phyloP scores from a whole-genome alignment of 2,329 filamentous ascomycete genomes.

The Byssothecium circinans region DNA sequence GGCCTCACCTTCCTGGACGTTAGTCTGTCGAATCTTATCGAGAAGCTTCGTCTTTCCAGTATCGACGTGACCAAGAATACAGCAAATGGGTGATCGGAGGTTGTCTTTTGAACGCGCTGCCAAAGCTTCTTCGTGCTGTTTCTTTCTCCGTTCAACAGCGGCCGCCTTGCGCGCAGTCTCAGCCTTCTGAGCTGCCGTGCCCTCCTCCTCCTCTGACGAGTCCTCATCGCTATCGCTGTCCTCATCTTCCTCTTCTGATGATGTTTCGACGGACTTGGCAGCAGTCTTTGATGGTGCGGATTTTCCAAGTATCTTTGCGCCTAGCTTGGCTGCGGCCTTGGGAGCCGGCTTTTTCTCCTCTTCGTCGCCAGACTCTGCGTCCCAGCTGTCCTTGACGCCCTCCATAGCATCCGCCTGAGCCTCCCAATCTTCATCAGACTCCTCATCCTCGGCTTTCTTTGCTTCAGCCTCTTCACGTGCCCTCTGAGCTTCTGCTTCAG shows the following conservation, averaged over 20 bases:
- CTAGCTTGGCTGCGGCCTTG: constrained; percentile 32
- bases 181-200: constrained; percentile 71
- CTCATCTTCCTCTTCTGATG: constrained; percentile 42
- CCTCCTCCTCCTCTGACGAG: constrained; percentile 70
- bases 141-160: constrained; percentile 83
- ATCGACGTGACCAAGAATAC: constrained; percentile 99
- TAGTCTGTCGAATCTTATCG: constrained; percentile 97
- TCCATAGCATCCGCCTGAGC: constrained; percentile 72
- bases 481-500: constrained; percentile 73
- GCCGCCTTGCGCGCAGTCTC: constrained; percentile 81
- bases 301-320: constrained; percentile 12
- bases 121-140: constrained; percentile 87
- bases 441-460: constrained; percentile 63
- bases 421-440: constrained; percentile 83
- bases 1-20: constrained; percentile 97
- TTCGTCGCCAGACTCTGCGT: constrained; percentile 79
- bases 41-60: constrained; percentile 99
- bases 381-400: constrained; percentile 92
- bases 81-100: constrained; percentile 96
- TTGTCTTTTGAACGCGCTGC: constrained; percentile 91
- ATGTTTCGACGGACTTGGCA: constrained; percentile 33
- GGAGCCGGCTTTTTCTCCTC: constrained; percentile 48
- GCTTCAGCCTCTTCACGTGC: constrained; percentile 58
- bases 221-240: constrained; percentile 61
- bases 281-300: constrained; percentile 23